Percentiles rank a stretch among this genome's conserved stretches.
phyloP scores from a whole-genome alignment of 2,329 filamentous ascomycete species.

The Cordyceps fumosorosea region DNA sequence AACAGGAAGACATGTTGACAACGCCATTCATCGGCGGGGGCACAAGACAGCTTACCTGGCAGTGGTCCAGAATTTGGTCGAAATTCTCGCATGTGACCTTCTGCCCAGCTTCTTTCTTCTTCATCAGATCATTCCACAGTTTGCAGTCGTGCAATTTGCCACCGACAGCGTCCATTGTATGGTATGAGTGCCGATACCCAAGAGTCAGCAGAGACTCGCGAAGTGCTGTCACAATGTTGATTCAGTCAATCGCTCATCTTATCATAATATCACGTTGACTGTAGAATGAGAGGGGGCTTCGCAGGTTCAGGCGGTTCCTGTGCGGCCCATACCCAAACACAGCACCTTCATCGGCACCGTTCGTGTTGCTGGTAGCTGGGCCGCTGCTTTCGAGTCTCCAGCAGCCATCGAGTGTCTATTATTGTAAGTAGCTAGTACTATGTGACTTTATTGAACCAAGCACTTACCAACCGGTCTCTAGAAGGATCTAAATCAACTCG shows the following conservation, averaged over 20 bases:
- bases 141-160: neutral
- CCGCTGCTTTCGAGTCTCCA: neutral
- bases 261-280: neutral
- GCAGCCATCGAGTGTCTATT: neutral
- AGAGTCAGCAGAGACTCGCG: conserved; percentile 5
- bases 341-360: conserved; percentile 11
- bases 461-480: too few species aligned
- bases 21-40: neutral
- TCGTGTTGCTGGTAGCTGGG: neutral
- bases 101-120: neutral
- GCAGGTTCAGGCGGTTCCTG: conserved; percentile 5
- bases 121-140: conserved; percentile 6
- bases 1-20: neutral
- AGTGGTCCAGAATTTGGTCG: neutral
- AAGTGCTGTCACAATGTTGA: neutral
- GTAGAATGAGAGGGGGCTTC: too few species aligned
- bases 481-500: too few species aligned
- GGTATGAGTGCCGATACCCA: conserved; percentile 4
- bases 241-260: neutral
- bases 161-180: neutral
- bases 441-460: too few species aligned
- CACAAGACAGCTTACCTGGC: neutral
- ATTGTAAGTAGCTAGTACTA: neutral
- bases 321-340: conserved; percentile 6
- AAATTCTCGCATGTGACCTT: neutral